Conservation (phyloP, 2,329 filamentous ascomycete species). For the Domatiomyces globalis region DNA sequence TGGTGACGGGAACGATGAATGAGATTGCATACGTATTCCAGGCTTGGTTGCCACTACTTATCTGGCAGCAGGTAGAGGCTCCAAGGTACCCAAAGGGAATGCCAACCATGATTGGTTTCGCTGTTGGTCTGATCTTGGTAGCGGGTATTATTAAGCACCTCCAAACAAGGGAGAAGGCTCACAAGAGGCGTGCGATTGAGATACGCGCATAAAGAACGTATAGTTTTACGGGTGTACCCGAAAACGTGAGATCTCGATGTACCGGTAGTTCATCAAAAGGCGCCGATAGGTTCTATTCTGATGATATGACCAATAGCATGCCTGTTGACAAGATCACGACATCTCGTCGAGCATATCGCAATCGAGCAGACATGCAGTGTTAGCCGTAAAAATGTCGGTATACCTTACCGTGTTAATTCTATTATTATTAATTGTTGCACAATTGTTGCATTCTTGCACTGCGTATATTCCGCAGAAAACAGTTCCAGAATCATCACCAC, state of each 20-base stretch:
- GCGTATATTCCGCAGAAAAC: too few relatives aligned
- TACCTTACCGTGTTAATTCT: too few relatives aligned
- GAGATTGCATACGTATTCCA: slow-evolving; percentile 56
- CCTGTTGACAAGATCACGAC: not conserved
- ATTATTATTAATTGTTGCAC: too few relatives aligned
- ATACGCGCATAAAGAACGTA: not conserved
- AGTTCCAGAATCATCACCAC: too few relatives aligned
- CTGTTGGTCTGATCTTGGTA: slow-evolving; percentile 36
- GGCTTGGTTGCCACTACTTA: slow-evolving; percentile 45
- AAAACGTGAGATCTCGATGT: too few relatives aligned
- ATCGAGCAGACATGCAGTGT: too few relatives aligned
- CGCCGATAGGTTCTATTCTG: too few relatives aligned
- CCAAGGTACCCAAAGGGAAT: slow-evolving; percentile 48
- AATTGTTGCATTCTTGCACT: too few relatives aligned
- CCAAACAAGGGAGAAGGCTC: slow-evolving; percentile 25
- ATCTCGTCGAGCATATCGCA: not conserved
- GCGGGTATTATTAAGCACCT: slow-evolving; percentile 36
- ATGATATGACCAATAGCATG: too few relatives aligned
- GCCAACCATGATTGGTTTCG: slow-evolving; percentile 23
- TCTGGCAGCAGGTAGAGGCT: slow-evolving; percentile 51
- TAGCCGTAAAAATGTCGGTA: too few relatives aligned
- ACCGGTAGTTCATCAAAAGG: too few relatives aligned
- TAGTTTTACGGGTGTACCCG: too few relatives aligned
- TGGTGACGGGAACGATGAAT: slow-evolving; percentile 54
- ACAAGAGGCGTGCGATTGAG: slow-evolving; percentile 21